Conservation (phyloP, 768 basidiomycete genomes). For the Pleurotus tuoliensis region DNA sequence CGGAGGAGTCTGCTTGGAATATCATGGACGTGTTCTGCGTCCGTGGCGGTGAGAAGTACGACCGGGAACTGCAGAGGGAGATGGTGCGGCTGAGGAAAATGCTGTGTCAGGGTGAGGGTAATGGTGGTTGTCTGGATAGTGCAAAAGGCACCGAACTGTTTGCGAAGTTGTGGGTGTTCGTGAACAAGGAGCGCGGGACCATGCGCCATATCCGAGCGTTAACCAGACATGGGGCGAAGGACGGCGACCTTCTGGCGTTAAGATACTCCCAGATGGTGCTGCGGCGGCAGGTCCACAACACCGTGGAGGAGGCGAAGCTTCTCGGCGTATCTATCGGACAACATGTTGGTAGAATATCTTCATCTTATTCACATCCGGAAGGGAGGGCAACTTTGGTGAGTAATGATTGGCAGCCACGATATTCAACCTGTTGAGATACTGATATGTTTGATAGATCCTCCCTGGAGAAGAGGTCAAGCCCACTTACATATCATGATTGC, state of each 20-base stretch:
- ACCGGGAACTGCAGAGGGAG: constrained; percentile 2
- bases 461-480: background rate
- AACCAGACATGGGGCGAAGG: background rate
- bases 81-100: background rate
- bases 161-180: background rate
- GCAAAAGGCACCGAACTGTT: background rate
- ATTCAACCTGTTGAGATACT: too few relatives aligned
- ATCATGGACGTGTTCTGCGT: background rate
- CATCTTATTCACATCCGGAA: background rate
- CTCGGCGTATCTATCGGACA: constrained; percentile 2
- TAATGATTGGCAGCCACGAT: background rate
- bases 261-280: background rate
- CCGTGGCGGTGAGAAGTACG: background rate
- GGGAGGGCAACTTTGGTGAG: constrained; percentile 1
- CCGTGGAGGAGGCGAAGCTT: background rate
- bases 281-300: background rate
- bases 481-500: too few relatives aligned
- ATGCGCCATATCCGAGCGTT: constrained; percentile 1
- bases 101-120: background rate
- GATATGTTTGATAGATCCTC: background rate
- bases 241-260: background rate
- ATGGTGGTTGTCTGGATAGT: background rate
- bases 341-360: background rate
- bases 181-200: constrained; percentile 1
- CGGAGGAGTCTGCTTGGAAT: background rate